Evolutionary conservation across 345 rosid genomes (phyloP).

Genomic region (Murraya koenigii): DNA sequence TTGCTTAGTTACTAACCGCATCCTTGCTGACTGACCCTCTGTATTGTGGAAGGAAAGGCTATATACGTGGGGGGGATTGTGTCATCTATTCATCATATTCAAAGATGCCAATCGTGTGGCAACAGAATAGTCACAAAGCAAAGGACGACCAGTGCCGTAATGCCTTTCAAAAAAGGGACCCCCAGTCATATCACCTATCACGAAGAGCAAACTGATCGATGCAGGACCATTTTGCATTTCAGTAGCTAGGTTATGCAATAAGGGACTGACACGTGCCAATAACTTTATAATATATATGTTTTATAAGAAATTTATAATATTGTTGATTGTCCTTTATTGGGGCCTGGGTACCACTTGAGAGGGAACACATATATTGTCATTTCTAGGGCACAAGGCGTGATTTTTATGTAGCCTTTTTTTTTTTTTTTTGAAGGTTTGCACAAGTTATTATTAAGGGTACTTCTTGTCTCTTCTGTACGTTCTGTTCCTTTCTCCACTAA

Average conservation of each 20-base stretch:
- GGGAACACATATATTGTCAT: constrained; percentile 27
- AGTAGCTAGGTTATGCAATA: constrained; percentile 19
- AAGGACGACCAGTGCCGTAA: constrained; percentile 17
- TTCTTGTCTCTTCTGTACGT: constrained; percentile 18
- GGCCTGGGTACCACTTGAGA: constrained; percentile 29
- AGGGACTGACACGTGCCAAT: constrained; percentile 18
- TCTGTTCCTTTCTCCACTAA: neutral
- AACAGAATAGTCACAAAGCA: neutral
- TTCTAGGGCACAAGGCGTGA: constrained; percentile 7
- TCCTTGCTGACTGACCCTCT: neutral
- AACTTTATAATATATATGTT: no score
- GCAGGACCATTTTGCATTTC: constrained; percentile 25
- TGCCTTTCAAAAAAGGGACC: constrained; percentile 12
- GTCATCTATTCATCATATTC: neutral
- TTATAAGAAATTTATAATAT: no score
- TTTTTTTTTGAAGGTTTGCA: neutral
- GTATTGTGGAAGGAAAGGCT: no score
- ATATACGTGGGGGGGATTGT: no score
- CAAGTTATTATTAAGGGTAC: neutral
- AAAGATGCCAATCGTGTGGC: constrained; percentile 48
- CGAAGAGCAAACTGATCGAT: neutral
- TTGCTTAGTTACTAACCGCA: neutral
- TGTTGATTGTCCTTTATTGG: constrained; percentile 14
- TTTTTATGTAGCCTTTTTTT: neutral
- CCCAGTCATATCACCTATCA: neutral